These are phyloP conservation scores for Xylariaceae sp. DNA, from an alignment of 2,329 filamentous ascomycete species.

Conservation along the genomic window DNA sequence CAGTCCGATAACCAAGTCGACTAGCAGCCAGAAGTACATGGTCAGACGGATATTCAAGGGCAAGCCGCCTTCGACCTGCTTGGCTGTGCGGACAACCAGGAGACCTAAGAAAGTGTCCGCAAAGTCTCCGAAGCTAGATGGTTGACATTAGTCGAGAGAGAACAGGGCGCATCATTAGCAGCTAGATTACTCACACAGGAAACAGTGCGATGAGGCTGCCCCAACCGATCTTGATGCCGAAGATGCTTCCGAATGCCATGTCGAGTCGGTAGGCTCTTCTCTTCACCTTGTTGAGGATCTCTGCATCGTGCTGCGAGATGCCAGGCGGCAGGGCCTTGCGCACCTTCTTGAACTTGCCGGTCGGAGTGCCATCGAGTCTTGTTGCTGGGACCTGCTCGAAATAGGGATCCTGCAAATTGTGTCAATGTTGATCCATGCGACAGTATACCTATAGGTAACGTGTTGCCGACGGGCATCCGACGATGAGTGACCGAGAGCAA, in stretches of 20 bases:
- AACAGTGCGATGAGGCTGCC: constrained; percentile 77
- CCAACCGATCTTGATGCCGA: constrained; percentile 85
- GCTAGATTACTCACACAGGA: constrained; percentile 59
- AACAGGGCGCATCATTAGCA: background rate
- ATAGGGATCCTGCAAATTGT: constrained; percentile 68
- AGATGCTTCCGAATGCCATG: constrained; percentile 73
- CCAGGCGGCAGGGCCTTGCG: constrained; percentile 81
- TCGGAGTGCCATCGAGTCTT: constrained; percentile 58
- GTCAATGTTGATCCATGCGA: constrained; percentile 26
- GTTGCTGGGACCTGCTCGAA: constrained; percentile 78
- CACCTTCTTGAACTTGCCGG: constrained; percentile 70
- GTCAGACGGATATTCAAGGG: constrained; percentile 52
- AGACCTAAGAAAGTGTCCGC: constrained; percentile 69
- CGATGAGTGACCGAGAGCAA: too few species aligned
- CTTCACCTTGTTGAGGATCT: constrained; percentile 80
- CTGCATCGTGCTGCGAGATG: constrained; percentile 74
- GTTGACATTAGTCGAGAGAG: constrained; percentile 37
- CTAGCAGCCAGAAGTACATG: constrained; percentile 75
- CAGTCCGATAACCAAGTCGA: constrained; percentile 70
- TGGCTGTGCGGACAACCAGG: constrained; percentile 68
- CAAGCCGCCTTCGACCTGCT: constrained; percentile 71
- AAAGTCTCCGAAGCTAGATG: constrained; percentile 63
- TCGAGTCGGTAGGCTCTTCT: constrained; percentile 80
- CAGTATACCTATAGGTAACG: background rate
- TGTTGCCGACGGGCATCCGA: background rate